phyloP scores from a whole-genome alignment of 192 early-diverging fungal genomes.

The Backusella morwellensis region DNA sequence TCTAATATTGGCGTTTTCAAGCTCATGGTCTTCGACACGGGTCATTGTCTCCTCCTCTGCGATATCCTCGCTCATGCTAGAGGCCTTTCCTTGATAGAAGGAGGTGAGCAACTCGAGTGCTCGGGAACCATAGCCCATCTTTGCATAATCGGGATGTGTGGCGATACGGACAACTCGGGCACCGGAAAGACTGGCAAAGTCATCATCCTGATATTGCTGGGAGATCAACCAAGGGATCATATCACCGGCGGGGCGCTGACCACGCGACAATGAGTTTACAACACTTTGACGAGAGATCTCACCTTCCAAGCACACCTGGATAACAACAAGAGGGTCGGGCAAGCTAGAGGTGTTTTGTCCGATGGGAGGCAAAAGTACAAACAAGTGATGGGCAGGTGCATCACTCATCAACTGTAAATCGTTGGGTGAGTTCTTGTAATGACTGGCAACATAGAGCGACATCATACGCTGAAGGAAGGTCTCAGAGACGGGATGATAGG shows the following conservation, averaged over 20 bases:
- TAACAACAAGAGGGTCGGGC: conserved; percentile 93
- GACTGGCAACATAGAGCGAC: conserved; percentile 94
- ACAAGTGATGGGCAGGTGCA: conserved; percentile 96
- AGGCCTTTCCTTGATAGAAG: conserved; percentile 85
- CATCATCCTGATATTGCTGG: conserved; percentile 95
- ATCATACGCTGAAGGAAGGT: conserved; percentile 98
- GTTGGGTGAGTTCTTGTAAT: conserved; percentile 99
- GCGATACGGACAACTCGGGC: conserved; percentile 97
- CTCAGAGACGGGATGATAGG: conserved; percentile 95
- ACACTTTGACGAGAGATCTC: conserved; percentile 88
- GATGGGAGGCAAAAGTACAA: conserved; percentile 93
- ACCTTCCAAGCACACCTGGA: conserved; percentile 89
- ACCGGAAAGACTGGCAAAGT: conserved; percentile 92
- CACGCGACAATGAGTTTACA: conserved; percentile 77
- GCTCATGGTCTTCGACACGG: conserved; percentile 52
- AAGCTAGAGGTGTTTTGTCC: conserved; percentile 64
- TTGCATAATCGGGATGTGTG: conserved; percentile 94
- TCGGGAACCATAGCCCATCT: conserved; percentile 97
- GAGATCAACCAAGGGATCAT: conserved; percentile 97
- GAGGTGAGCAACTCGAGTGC: conserved; percentile 81
- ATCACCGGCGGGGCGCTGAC: conserved; percentile 87
- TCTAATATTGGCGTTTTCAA: conserved; percentile 53
- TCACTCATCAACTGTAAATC: conserved; percentile 97
- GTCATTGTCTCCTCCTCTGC: conserved; percentile 50
- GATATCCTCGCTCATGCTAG: conserved; percentile 60